Conservation (phyloP, 176 grass and related monocot species). For the Musa acuminata region DNA sequence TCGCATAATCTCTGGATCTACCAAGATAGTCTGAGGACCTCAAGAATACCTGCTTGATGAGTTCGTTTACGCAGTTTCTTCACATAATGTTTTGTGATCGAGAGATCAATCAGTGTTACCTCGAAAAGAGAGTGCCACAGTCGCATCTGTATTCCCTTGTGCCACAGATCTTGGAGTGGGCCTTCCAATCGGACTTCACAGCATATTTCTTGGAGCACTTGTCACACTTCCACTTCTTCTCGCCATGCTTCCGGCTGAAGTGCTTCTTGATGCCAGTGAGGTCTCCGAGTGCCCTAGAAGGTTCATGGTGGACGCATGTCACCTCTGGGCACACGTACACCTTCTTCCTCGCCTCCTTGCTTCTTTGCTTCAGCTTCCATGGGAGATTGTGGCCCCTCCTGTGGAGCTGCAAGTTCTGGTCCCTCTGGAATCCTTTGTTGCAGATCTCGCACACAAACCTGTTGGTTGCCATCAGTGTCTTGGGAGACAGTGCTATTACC, state of each 20-base stretch:
- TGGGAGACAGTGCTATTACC: conserved; percentile 75
- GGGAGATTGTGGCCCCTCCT: conserved; percentile 88
- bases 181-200: conserved; percentile 92
- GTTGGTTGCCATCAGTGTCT: conserved; percentile 88
- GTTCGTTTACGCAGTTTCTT: not conserved
- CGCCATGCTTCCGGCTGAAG: conserved; percentile 89
- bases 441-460: conserved; percentile 87
- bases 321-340: conserved; percentile 83
- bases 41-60: no score
- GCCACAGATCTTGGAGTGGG: conserved; percentile 85
- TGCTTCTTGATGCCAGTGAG: conserved; percentile 98
- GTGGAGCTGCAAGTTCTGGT: conserved; percentile 95
- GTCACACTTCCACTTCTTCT: conserved; percentile 99
- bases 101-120: conserved; percentile 23
- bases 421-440: conserved; percentile 82
- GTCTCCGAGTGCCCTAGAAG: conserved; percentile 65
- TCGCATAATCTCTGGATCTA: no score
- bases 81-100: not conserved
- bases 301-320: conserved; percentile 75
- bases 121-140: conserved; percentile 81
- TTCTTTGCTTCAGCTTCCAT: conserved; percentile 90
- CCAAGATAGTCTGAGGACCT: no score
- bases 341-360: conserved; percentile 81
- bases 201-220: conserved; percentile 92
- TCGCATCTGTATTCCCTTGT: conserved; percentile 89